These are phyloP conservation scores for Spirogloea muscicola DNA, from an alignment of 139 green algal genomes.

Conservation along the genomic window DNA sequence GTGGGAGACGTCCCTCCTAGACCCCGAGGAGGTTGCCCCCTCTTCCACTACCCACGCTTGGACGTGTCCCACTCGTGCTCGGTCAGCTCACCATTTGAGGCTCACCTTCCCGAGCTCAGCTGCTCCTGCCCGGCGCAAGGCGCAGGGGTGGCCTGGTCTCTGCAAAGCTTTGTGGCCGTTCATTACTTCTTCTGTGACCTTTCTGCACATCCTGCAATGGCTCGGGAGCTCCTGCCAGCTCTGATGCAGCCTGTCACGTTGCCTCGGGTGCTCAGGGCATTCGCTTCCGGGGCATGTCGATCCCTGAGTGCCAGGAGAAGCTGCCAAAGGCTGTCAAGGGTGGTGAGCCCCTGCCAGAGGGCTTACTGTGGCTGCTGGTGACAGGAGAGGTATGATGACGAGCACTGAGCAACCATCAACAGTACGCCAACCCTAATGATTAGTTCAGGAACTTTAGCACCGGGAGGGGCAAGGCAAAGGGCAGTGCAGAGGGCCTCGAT, in stretches of 20 bases:
- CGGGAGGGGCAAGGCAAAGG: neutral
- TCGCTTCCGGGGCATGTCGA: conserved; percentile 88
- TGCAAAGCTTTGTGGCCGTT: neutral
- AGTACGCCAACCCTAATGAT: neutral
- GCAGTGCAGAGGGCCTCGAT: neutral
- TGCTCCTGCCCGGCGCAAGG: neutral
- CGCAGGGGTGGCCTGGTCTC: neutral
- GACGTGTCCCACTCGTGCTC: neutral
- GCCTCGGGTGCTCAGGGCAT: conserved; percentile 83
- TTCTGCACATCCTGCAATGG: neutral
- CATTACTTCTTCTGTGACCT: neutral
- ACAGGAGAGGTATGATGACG: conserved; percentile 66
- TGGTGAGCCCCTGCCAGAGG: conserved; percentile 89
- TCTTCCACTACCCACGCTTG: neutral
- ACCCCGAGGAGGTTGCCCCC: conserved; percentile 71
- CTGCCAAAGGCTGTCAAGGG: conserved; percentile 69
- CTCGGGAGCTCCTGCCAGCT: neutral
- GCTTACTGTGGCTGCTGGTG: conserved; percentile 93
- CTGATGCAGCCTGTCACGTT: too few species aligned
- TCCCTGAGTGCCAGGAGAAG: conserved; percentile 85
- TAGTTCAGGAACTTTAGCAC: neutral
- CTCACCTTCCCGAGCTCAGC: neutral
- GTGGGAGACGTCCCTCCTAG: conserved; percentile 93
- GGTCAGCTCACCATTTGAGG: neutral
- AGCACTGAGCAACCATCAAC: neutral